Evolutionary conservation across 1,139 yeast genomes (phyloP), one percentile per base, ranked within the genome.

Genomic region (Casaregolazyma lundiana): DNA sequence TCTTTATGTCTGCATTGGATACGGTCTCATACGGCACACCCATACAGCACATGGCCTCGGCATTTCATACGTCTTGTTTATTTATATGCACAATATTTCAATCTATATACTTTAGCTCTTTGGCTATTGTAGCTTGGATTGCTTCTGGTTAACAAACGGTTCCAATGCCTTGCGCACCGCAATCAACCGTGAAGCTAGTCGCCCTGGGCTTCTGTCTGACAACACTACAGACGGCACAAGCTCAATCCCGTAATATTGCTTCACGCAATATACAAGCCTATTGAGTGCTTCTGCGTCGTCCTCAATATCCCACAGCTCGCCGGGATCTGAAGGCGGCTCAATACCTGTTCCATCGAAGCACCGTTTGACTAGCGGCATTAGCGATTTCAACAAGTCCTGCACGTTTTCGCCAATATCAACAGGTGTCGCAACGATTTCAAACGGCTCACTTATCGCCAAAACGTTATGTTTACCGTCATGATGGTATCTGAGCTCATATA

Each of bases 401-500:
- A 48, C 49, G 13, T 48, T 49, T 7, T 45, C 50, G 19, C 53
- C 74, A 18, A 76, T 71, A 3, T 64, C 60, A n/a, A 78, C 55
- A 18, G 62, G 56, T 9, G 76, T 72, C 35, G 72, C 62, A 41
- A 67, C 72, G 39, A 86, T 71, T 62, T 81, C 85, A 65, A 86
- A 83, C n/a, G 92, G 89, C 50, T 73, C 75, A 0, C 92, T 80
- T 41, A 81, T 73, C 49, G 76, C 74, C 32, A 82, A 71, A 22
- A 86, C 95, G 51, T 80, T 84, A 62, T 87, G 95, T 50, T 81
- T 77, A 21, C 80, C 81, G 45, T 75, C 77, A 45, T 77, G 71
- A 60, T 87, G 95, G 58, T 84, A 84, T 63, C 95, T 73, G 58
- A 86, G 75, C 64, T 86, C 94, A 64, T 80, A 86, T 36, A 79